Base-by-base conservation (phyloP, 768 basidiomycete genomes). In the Mycena epipterygia region DNA sequence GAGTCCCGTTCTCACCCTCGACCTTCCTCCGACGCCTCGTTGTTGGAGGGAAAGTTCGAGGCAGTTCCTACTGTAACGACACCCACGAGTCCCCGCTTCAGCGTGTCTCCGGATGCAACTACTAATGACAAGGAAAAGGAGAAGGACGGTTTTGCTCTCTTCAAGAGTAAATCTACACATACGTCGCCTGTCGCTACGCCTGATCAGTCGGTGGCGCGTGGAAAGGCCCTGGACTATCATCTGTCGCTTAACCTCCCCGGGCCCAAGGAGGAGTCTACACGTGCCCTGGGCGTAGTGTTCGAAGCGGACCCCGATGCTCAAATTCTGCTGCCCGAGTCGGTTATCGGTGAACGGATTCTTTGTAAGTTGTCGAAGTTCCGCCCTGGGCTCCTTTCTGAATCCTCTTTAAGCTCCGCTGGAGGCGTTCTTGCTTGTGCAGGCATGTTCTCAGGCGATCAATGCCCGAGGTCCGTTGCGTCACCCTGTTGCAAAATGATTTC, bases 11-110 rank as follows among this genome's bases (percentile, higher is more conserved):
- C n/a, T n/a, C n/a, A n/a, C n/a, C n/a, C n/a, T 32, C 79, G 78
- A n/a, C 81, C 82, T 42, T 76, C 76, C 33, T 82, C 84, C 14
- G 83, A 84, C 61, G 76, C 80, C 25, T 84, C 88, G 17, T 81
- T 93, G 59, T 85, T 94, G 4, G 93, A 91, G 64, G 93, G 92
- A 65, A 92, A 90, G 78, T 94, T 92, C 75, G 93, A 93, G 78
- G 88, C 89, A 11, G 85, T 93, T 23, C 89, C 89, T 6, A 88
- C 89, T 2, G 83, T 75, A 39, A 76, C 82, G 1, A 84, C 83
- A n/a, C 84, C 84, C 16, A 81, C 79, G 60, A 81, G 82, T 30
- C 75, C 79, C 32, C 78, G 81, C 52, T 87, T 85, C 59, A 76
- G 78, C 21, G 68, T 79, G 29, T 68, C 52, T 1, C 12, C 46